phyloP scores from a whole-genome alignment of 2,329 filamentous ascomycete genomes.

The Sporothrix sp. region DNA sequence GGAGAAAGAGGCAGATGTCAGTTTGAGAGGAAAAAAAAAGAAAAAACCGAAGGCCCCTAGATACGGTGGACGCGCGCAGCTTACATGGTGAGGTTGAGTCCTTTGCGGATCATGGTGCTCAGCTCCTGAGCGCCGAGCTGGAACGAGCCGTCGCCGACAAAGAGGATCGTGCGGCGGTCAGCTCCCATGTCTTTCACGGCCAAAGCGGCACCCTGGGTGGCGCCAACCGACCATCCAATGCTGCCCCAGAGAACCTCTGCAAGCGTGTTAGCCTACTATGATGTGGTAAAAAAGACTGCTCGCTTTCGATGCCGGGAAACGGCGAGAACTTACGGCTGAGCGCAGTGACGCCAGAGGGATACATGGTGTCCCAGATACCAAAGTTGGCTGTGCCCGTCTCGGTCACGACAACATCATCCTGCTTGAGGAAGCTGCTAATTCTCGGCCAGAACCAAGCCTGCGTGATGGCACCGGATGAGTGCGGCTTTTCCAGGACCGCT shows the following conservation, averaged over 20 bases:
- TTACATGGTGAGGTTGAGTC: constrained; percentile 66
- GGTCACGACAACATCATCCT: constrained; percentile 69
- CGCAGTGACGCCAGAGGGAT: constrained; percentile 60
- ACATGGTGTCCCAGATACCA: constrained; percentile 76
- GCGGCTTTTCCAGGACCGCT: constrained; percentile 22
- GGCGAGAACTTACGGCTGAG: constrained; percentile 37
- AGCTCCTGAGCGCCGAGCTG: constrained; percentile 79
- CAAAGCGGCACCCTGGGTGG: constrained; percentile 55
- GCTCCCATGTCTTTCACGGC: constrained; percentile 48
- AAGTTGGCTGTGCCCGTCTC: constrained; percentile 86
- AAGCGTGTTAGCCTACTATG: background rate
- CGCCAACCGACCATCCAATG: constrained; percentile 52
- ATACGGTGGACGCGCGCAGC: constrained; percentile 21
- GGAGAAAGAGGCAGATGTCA: background rate
- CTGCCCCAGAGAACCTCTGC: constrained; percentile 49
- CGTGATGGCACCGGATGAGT: constrained; percentile 14
- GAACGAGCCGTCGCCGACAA: constrained; percentile 82
- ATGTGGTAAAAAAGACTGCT: too few species aligned
- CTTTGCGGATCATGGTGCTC: constrained; percentile 70
- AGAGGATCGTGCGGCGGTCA: constrained; percentile 61
- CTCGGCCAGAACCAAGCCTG: constrained; percentile 19
- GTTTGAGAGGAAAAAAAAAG: too few species aligned
- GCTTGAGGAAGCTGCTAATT: constrained; percentile 21
- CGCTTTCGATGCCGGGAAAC: too few species aligned
- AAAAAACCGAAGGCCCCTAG: too few species aligned